These are phyloP conservation scores for Globisporangium iwayamae DNA, from an alignment of 352 stramenopile genomes.

Conservation along the genomic window DNA sequence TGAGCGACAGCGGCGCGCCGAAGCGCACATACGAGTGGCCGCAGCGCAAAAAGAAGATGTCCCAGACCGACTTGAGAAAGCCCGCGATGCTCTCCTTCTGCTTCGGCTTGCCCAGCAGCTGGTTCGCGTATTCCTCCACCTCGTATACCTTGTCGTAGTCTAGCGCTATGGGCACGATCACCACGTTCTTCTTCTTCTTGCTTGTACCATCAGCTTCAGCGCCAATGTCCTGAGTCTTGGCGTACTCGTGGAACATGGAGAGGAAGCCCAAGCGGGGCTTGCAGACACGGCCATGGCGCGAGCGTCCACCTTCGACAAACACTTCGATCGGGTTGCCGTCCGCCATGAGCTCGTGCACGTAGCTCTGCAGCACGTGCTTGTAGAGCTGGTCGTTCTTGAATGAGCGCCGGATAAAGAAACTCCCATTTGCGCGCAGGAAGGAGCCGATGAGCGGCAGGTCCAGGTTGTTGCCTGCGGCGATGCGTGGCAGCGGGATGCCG, in stretches of 20 bases:
- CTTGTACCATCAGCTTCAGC: conserved; percentile 18
- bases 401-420: conserved; percentile 88
- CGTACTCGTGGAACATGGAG: conserved; percentile 68
- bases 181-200: conserved; percentile 41
- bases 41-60: conserved; percentile 68
- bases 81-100: conserved; percentile 71
- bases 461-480: conserved; percentile 86
- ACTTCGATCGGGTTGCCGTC: conserved; percentile 86
- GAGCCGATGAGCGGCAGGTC: conserved; percentile 76
- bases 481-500: conserved; percentile 79
- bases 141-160: conserved; percentile 90
- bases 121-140: conserved; percentile 82
- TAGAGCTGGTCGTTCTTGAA: conserved; percentile 72
- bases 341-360: conserved; percentile 77
- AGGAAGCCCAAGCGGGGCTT: conserved; percentile 72
- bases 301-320: conserved; percentile 87
- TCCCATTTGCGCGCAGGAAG: conserved; percentile 82
- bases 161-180: conserved; percentile 84
- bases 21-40: conserved; percentile 88
- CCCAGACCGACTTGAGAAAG: conserved; percentile 70
- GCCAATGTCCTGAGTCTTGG: conserved; percentile 19
- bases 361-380: conserved; percentile 82
- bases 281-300: conserved; percentile 71
- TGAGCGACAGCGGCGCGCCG: conserved; percentile 59
- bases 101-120: conserved; percentile 85